Evolutionary conservation across 2,329 filamentous ascomycete species (phyloP).

Genomic region (Aspergillus bombycis): DNA sequence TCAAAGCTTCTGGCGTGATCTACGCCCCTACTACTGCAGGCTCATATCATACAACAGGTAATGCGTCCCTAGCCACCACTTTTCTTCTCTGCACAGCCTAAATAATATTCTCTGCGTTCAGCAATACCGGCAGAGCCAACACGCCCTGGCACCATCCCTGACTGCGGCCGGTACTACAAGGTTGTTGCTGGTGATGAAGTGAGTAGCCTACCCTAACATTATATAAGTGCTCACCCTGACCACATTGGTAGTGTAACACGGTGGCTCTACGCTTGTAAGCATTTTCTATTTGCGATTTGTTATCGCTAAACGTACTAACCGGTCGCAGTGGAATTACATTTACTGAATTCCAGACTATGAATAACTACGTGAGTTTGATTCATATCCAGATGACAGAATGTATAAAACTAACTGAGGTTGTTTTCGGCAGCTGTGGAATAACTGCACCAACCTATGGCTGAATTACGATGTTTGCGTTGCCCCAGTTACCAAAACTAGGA

Average conservation of each 20-base stretch:
- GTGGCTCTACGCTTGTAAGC: slow-evolving; percentile 6
- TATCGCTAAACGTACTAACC: slow-evolving; percentile 3
- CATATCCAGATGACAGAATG: background rate
- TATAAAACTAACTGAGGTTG: background rate
- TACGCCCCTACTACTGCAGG: slow-evolving; percentile 3
- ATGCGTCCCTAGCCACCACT: background rate
- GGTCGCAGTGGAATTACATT: slow-evolving; percentile 6
- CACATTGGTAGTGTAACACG: slow-evolving; percentile 1
- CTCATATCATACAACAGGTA: slow-evolving; percentile 9
- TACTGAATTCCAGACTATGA: slow-evolving; percentile 6
- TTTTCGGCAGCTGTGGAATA: slow-evolving; percentile 5
- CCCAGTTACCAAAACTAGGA: slow-evolving; percentile 2
- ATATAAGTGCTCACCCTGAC: slow-evolving; percentile 2
- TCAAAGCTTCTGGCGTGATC: slow-evolving; percentile 6
- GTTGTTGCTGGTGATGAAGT: slow-evolving; percentile 6
- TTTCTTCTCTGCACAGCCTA: background rate
- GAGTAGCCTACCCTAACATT: background rate
- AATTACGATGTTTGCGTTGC: slow-evolving; percentile 9
- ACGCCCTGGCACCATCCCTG: slow-evolving; percentile 3
- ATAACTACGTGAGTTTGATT: slow-evolving; percentile 4
- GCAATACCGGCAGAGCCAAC: slow-evolving; percentile 1
- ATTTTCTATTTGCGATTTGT: background rate
- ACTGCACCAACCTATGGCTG: slow-evolving; percentile 10
- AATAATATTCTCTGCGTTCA: background rate
- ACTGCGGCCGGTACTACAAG: slow-evolving; percentile 8